Conservation (phyloP, 805 yeast species). For the Saccharomycopsis synnaedendra region DNA sequence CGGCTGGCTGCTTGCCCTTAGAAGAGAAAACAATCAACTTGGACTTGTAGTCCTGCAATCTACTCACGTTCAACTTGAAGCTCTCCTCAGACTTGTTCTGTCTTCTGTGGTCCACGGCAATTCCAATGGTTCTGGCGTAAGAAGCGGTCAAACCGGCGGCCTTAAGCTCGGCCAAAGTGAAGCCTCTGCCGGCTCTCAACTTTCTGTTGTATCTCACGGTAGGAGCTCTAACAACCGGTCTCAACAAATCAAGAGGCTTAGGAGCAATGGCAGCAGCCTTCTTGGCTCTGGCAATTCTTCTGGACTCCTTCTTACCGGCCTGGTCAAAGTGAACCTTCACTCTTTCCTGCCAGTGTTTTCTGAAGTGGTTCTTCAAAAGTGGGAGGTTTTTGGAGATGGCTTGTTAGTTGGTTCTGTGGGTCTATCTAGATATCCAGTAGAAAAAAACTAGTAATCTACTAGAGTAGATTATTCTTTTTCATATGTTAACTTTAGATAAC, state of each 20-base stretch:
- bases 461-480: too few relatives aligned
- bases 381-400: conserved; percentile 99
- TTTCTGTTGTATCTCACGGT: conserved; percentile 98
- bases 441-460: too few relatives aligned
- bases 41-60: conserved; percentile 93
- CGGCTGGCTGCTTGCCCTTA: conserved; percentile 71
- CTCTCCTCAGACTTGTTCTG: conserved; percentile 96
- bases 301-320: conserved; percentile 97
- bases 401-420: conserved; percentile 19
- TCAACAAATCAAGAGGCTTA: conserved; percentile 90
- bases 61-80: conserved; percentile 87
- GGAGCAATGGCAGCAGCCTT: conserved; percentile 96
- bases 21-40: conserved; percentile 94
- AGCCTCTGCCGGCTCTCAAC: conserved; percentile 99
- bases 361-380: conserved; percentile 98
- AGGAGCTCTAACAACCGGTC: conserved; percentile 99
- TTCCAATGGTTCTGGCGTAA: conserved; percentile 97
- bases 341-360: conserved; percentile 99
- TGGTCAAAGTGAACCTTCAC: conserved; percentile 99
- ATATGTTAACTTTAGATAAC: too few relatives aligned
- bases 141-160: conserved; percentile 91
- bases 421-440: too few relatives aligned
- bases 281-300: conserved; percentile 89
- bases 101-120: conserved; percentile 99
- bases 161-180: conserved; percentile 95